These are phyloP conservation scores for Moesziomyces aphidis DNA, from an alignment of 1,284 basidiomycete genomes.

Conservation along the genomic window DNA sequence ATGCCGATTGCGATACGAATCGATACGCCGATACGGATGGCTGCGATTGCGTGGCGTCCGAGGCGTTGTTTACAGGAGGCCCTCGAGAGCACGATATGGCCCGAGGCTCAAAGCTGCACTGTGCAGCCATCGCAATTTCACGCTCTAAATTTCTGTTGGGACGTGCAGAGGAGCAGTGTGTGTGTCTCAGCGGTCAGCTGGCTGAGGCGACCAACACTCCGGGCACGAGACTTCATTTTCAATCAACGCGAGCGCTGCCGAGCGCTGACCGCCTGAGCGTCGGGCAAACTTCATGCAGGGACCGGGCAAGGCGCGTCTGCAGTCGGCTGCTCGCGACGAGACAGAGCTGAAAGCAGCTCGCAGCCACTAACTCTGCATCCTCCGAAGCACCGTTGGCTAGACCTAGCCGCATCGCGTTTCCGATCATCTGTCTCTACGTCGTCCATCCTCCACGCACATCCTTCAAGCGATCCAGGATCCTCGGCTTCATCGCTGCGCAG, in stretches of 20 bases:
- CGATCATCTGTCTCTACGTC: too few relatives aligned
- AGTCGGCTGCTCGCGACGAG: neutral
- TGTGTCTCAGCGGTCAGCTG: too few relatives aligned
- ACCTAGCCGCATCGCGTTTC: too few relatives aligned
- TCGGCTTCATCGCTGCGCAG: neutral
- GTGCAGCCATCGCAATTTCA: slow-evolving; percentile 3
- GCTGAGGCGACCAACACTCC: too few relatives aligned
- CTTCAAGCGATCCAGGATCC: neutral
- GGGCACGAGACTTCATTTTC: too few relatives aligned
- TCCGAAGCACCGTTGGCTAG: too few relatives aligned
- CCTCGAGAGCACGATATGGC: neutral
- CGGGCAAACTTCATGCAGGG: neutral
- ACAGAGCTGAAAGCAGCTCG: neutral
- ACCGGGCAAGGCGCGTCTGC: neutral
- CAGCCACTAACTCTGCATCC: too few relatives aligned
- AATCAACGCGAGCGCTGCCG: neutral
- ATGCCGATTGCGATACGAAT: too few relatives aligned
- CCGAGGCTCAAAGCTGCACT: neutral
- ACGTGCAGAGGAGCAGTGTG: neutral
- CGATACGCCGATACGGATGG: too few relatives aligned
- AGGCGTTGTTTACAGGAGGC: neutral
- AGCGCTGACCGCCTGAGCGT: too few relatives aligned
- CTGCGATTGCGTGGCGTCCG: neutral
- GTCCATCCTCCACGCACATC: neutral
- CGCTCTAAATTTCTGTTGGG: slow-evolving; percentile 11